These are phyloP conservation scores for Rhodotorula sp. DNA, from an alignment of 1,284 basidiomycete genomes.

Conservation along the genomic window DNA sequence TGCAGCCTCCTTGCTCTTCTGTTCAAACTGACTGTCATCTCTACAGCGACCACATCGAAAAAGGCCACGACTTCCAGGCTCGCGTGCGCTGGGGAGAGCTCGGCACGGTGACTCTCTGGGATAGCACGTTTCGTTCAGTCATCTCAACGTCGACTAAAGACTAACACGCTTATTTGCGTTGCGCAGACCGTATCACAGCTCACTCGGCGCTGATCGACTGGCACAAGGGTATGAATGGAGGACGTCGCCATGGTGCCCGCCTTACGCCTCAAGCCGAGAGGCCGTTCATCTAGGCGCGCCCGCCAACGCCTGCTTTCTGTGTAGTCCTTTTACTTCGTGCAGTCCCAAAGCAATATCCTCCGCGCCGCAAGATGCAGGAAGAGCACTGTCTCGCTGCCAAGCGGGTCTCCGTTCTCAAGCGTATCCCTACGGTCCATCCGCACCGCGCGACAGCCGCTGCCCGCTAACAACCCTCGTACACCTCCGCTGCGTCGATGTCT, in stretches of 20 bases:
- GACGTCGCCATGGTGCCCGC: constrained; percentile 69
- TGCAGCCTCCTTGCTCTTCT: neutral
- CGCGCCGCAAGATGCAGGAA: too few species aligned
- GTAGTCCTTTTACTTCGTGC: too few species aligned
- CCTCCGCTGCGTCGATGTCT: too few species aligned
- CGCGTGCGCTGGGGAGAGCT: constrained; percentile 45
- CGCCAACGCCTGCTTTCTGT: too few species aligned
- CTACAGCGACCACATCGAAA: constrained; percentile 10
- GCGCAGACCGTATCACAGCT: constrained; percentile 38
- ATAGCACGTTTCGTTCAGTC: constrained; percentile 39
- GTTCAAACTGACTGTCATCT: neutral
- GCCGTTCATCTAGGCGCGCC: constrained; percentile 49
- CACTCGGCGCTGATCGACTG: constrained; percentile 79
- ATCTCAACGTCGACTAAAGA: too few species aligned
- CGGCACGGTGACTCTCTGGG: constrained; percentile 57
- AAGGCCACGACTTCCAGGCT: constrained; percentile 28
- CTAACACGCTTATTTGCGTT: neutral
- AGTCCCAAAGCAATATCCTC: too few species aligned
- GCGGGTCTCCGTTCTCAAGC: too few species aligned
- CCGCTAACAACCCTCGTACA: too few species aligned
- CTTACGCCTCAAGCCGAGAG: constrained; percentile 80
- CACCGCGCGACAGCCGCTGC: too few species aligned
- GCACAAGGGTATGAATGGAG: constrained; percentile 51
- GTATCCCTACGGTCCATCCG: too few species aligned
- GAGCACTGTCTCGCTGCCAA: too few species aligned